phyloP scores from a whole-genome alignment of 1,139 yeast species.

The Scheffersomyces insectosa region DNA sequence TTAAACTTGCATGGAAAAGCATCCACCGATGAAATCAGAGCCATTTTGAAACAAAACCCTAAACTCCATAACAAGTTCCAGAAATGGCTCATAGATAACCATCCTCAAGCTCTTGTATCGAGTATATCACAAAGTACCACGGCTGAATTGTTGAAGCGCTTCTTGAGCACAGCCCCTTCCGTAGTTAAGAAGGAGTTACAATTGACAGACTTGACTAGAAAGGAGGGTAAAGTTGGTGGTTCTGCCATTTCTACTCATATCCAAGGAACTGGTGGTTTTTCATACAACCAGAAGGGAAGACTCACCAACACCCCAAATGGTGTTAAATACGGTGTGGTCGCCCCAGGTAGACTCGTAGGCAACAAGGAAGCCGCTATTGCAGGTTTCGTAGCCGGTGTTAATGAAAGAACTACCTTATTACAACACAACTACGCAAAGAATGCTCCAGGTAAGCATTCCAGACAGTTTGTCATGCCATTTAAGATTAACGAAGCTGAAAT shows the following conservation, averaged over 20 bases:
- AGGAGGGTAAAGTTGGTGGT: slow-evolving; percentile 12
- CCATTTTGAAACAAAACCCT: slow-evolving; percentile 34
- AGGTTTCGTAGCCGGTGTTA: slow-evolving; percentile 61
- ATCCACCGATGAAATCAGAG: slow-evolving; percentile 26
- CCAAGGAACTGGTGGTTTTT: slow-evolving; percentile 73
- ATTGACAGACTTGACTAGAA: slow-evolving; percentile 24
- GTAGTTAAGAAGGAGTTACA: slow-evolving; percentile 21
- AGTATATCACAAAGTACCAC: slow-evolving; percentile 17
- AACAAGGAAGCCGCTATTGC: slow-evolving; percentile 65
- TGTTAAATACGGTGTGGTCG: slow-evolving; percentile 54
- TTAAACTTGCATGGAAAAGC: slow-evolving; percentile 34
- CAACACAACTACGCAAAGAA: slow-evolving; percentile 44
- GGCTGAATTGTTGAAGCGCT: slow-evolving; percentile 27
- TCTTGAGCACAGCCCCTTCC: slow-evolving; percentile 21
- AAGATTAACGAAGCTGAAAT: slow-evolving; percentile 43
- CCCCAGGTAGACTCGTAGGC: slow-evolving; percentile 69
- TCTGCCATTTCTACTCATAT: slow-evolving; percentile 20
- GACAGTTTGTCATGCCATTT: slow-evolving; percentile 49
- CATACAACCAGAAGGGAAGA: slow-evolving; percentile 72
- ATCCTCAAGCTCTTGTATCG: slow-evolving; percentile 33
- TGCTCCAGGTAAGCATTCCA: slow-evolving; percentile 44
- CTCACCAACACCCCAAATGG: slow-evolving; percentile 78
- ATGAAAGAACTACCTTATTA: slow-evolving; percentile 39
- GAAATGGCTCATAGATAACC: slow-evolving; percentile 33
- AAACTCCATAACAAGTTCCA: slow-evolving; percentile 32